phyloP scores from a whole-genome alignment of 1,284 basidiomycete genomes.

The Testicularia cyperi region DNA sequence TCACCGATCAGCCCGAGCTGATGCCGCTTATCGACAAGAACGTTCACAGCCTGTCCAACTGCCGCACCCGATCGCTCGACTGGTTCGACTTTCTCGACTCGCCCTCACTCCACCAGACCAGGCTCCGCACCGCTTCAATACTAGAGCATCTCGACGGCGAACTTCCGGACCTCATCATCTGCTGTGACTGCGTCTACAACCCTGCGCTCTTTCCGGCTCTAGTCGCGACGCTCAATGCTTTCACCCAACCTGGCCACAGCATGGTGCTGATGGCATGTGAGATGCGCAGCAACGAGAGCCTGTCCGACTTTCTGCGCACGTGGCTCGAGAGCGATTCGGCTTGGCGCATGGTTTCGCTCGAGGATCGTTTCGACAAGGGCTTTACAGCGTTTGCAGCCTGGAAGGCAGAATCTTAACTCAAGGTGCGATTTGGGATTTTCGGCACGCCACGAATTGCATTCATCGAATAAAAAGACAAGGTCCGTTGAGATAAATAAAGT shows the following conservation, averaged over 20 bases:
- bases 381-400: constrained; percentile 32
- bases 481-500: too few relatives aligned
- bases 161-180: constrained; percentile 37
- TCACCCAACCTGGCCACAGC: constrained; percentile 30
- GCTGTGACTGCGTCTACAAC: constrained; percentile 55
- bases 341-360: constrained; percentile 30
- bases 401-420: constrained; percentile 17
- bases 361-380: constrained; percentile 33
- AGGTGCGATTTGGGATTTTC: too few relatives aligned
- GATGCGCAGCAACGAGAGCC: constrained; percentile 42
- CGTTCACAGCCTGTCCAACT: constrained; percentile 3
- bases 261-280: constrained; percentile 43
- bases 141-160: constrained; percentile 9
- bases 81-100: constrained; percentile 39
- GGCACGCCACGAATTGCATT: background rate
- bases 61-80: constrained; percentile 9
- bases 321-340: constrained; percentile 23
- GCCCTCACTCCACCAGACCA: constrained; percentile 8
- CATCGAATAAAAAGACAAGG: too few relatives aligned
- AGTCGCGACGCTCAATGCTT: constrained; percentile 39
- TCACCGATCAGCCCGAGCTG: constrained; percentile 47
- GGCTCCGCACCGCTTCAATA: constrained; percentile 8
- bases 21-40: constrained; percentile 45
- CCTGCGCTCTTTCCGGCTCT: constrained; percentile 47
- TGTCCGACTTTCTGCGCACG: constrained; percentile 30